Evolutionary conservation across 2,329 filamentous ascomycete genomes (phyloP), one percentile per base, ranked within the genome.

Genomic region (Diaporthe sp.): DNA sequence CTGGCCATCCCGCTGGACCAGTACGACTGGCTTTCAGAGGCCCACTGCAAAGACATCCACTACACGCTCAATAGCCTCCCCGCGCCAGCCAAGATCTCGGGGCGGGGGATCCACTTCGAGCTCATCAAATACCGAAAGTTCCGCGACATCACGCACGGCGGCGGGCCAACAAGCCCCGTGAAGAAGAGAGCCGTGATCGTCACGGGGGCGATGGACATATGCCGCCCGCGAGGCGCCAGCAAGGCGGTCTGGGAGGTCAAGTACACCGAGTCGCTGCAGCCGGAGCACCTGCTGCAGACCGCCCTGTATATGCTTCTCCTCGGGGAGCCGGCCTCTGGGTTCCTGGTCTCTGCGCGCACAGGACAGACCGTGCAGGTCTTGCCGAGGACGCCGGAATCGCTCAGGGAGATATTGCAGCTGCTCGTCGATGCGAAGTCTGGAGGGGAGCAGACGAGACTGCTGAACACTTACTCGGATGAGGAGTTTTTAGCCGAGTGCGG

Each of bases 221-320:
- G 75, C 68, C 67, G 68, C 25, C 67, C 53, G 2, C 49, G 28
- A 13, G 72, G 72, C 28, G 37, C 34, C 19, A 72, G 53, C 46
- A 76, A 74, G 44, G 25, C 75, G 5, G 72, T 76, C 44, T 76
- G 75, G 75, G 75, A 76, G 51, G n/a, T 74, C 51, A 76, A 76
- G 28, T 61, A 72, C 59, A 68, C 44, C 51, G 51, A 74, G 44
- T 76, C 59, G 4, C 72, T 74, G 15, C 67, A 72, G 51, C 72
- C 75, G 4, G 72, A 76, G 42, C 72, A 76, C 53, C 59, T 76
- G 7, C 44, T 74, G 4, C 75, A 76, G 22, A 70, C 73, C 4
- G 75, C 72, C 9, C 22, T 76, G 25, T 76, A 76, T 44, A 74
- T 76, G 44, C 58, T 76, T 17, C 67, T 76, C 25, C 44, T 76